Evolutionary conservation across 495 filamentous ascomycete species (phyloP).

Genomic region (Rhypophila decipiens): DNA sequence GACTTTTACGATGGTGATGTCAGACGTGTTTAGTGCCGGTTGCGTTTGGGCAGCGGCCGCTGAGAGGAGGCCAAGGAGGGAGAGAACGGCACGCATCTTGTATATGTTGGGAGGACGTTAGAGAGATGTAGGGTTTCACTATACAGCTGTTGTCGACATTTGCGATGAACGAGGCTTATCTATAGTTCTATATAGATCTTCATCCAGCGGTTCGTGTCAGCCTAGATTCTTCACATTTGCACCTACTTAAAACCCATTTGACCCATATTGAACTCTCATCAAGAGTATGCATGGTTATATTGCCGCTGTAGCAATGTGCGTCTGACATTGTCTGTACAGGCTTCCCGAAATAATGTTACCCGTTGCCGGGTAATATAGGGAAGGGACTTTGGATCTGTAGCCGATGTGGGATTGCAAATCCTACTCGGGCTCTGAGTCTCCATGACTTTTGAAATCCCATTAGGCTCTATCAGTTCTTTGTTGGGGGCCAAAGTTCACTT

Average conservation of each 20-base stretch:
- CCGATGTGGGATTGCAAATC: too few species aligned
- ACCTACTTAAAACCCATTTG: not conserved
- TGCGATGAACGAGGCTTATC: not conserved
- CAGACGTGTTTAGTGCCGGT: not conserved
- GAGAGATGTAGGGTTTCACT: not conserved
- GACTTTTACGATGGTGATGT: not conserved
- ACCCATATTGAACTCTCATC: not conserved
- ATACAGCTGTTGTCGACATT: not conserved
- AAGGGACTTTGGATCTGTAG: too few species aligned
- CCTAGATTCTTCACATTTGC: not conserved
- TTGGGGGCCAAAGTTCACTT: too few species aligned
- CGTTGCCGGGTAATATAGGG: too few species aligned
- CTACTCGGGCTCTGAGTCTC: too few species aligned
- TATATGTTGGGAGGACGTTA: not conserved
- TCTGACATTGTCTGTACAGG: not conserved
- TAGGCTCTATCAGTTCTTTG: too few species aligned
- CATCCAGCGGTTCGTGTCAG: not conserved
- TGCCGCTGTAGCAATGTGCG: not conserved
- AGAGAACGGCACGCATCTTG: not conserved
- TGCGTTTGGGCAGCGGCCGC: not conserved
- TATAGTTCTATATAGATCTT: not conserved
- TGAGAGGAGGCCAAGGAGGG: not conserved
- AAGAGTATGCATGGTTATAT: not conserved
- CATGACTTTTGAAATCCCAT: too few species aligned
- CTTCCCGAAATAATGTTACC: not conserved